phyloP scores from a whole-genome alignment of 257 asterid species.

The Penstemon barbatus region DNA sequence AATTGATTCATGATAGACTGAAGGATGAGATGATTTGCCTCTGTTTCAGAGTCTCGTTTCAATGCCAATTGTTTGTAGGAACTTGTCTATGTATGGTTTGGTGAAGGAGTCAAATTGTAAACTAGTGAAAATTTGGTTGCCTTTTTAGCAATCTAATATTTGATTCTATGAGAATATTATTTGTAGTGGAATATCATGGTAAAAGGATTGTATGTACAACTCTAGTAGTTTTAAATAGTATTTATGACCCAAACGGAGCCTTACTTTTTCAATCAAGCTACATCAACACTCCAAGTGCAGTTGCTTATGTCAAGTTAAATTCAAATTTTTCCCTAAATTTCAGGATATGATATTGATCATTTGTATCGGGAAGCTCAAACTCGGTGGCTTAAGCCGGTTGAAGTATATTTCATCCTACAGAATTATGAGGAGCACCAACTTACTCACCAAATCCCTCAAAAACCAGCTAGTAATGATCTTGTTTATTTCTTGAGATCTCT shows the following conservation, averaged over 20 bases:
- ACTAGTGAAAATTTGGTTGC: background rate
- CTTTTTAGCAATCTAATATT: background rate
- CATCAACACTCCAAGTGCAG: conserved; percentile 7
- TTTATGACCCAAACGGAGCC: background rate
- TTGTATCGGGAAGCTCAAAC: conserved; percentile 77
- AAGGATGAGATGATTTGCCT: too few species aligned
- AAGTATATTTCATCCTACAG: conserved; percentile 68
- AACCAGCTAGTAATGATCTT: conserved; percentile 55
- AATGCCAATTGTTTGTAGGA: too few species aligned
- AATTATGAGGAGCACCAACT: conserved; percentile 75
- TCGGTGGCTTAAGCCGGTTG: conserved; percentile 95
- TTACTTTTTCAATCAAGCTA: conserved; percentile 3
- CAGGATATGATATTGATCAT: conserved; percentile 63
- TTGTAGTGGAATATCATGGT: background rate
- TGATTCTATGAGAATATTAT: background rate
- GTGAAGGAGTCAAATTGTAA: background rate
- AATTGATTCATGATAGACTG: background rate
- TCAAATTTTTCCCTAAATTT: conserved; percentile 23
- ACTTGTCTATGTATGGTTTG: background rate
- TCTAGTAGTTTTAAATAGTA: conserved; percentile 4
- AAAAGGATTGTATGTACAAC: background rate
- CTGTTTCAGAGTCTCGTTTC: too few species aligned
- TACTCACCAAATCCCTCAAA: conserved; percentile 66
- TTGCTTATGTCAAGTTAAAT: background rate
- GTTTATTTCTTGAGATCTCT: background rate